These are phyloP conservation scores for Coemansia guatemalensis DNA, from an alignment of 192 early-diverging fungal genomes.

Conservation along the genomic window DNA sequence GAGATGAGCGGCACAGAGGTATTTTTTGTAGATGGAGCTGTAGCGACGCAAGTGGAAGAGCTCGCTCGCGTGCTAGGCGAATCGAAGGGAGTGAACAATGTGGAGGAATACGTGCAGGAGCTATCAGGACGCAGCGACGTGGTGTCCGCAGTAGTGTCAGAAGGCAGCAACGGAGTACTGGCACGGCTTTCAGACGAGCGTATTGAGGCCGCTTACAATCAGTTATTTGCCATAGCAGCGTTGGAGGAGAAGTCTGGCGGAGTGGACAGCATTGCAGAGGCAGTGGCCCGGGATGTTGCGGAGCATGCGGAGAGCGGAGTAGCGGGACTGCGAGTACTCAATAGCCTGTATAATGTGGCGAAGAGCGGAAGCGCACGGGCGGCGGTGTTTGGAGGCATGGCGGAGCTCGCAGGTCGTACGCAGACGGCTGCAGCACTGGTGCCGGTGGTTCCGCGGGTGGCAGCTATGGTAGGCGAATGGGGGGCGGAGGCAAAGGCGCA, in stretches of 20 bases:
- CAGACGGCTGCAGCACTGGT: constrained; percentile 22
- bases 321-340: constrained; percentile 42
- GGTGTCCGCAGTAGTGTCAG: constrained; percentile 45
- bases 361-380: constrained; percentile 58
- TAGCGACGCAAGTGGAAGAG: constrained; percentile 60
- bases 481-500: not conserved
- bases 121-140: constrained; percentile 6
- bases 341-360: constrained; percentile 85
- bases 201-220: constrained; percentile 46
- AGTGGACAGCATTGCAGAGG: constrained; percentile 1
- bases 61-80: constrained; percentile 64
- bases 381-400: constrained; percentile 71
- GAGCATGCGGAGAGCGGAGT: constrained; percentile 18
- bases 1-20: constrained; percentile 46
- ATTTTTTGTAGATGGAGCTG: constrained; percentile 53
- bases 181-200: constrained; percentile 21
- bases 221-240: constrained; percentile 38
- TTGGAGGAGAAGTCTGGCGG: not conserved
- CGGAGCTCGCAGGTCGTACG: constrained; percentile 68
- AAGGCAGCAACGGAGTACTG: constrained; percentile 53
- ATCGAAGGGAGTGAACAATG: constrained; percentile 9
- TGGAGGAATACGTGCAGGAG: constrained; percentile 12
- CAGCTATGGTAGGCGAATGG: constrained; percentile 33
- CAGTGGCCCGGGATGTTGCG: constrained; percentile 20
- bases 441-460: constrained; percentile 25